Conservation (phyloP, 2,329 filamentous ascomycete genomes). For the Fusarium pseudonygamai region DNA sequence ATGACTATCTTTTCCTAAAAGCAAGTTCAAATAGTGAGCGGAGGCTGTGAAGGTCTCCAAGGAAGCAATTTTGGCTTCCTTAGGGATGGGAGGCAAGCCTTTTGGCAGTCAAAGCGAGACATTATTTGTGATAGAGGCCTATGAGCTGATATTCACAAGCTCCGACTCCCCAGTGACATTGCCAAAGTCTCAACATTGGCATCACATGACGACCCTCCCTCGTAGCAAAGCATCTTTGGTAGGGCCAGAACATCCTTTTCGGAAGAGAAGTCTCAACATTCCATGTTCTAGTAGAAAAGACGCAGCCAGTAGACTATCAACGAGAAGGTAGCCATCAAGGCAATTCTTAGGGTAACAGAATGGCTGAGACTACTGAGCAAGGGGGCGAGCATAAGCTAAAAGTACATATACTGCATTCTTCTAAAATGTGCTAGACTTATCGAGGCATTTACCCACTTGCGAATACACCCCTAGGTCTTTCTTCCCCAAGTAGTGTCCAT, state of each 20-base stretch:
- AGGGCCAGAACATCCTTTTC: neutral
- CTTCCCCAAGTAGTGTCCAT: too few species aligned
- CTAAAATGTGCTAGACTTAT: neutral
- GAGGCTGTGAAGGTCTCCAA: neutral
- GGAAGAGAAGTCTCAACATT: neutral
- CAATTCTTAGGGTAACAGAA: neutral
- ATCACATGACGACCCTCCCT: neutral
- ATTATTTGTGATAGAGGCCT: neutral
- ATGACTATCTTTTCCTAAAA: neutral
- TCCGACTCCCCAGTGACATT: neutral
- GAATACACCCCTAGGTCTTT: too few species aligned
- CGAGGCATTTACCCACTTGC: neutral
- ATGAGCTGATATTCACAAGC: neutral
- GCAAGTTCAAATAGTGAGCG: neutral
- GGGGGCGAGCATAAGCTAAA: neutral
- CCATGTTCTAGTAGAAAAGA: neutral
- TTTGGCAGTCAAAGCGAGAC: neutral
- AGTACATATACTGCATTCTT: neutral
- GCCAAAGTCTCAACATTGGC: neutral
- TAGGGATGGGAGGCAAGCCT: neutral
- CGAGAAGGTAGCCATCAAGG: neutral
- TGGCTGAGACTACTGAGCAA: too few species aligned
- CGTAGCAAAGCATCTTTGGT: too few species aligned
- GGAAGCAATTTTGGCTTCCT: accelerated
- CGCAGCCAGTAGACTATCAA: neutral